Conservation (phyloP, 192 early-diverging fungal species). For the Backusella macrospora region DNA sequence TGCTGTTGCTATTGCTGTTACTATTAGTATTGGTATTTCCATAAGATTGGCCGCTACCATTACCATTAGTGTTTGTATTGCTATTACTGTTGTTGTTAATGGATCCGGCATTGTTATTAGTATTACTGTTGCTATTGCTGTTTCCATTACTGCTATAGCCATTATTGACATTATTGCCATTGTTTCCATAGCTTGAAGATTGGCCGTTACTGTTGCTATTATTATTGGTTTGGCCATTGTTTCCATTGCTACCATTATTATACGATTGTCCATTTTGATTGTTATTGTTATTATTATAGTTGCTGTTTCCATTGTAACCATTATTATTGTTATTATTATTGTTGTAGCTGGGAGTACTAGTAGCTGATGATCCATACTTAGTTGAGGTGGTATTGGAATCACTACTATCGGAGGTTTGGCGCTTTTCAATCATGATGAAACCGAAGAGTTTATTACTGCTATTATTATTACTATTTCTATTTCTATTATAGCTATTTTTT, state of each 20-base stretch:
- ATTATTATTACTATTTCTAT: background rate
- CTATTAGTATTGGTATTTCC: background rate
- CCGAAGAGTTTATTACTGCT: background rate
- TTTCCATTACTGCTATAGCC: slow-evolving; percentile 1
- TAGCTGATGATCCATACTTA: background rate
- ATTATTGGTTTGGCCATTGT: background rate
- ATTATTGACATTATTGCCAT: slow-evolving; percentile 2
- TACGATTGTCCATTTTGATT: background rate
- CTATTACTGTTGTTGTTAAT: background rate
- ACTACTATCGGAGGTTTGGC: background rate
- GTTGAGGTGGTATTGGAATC: background rate
- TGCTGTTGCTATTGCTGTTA: background rate
- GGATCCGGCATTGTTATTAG: background rate
- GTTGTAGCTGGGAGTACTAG: background rate
- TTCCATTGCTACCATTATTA: background rate
- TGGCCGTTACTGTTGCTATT: background rate
- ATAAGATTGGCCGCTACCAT: background rate
- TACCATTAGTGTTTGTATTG: background rate
- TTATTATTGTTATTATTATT: background rate
- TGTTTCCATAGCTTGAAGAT: background rate
- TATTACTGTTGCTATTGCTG: background rate
- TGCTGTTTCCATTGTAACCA: slow-evolving; percentile 5
- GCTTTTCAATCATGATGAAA: background rate
- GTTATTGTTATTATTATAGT: background rate
- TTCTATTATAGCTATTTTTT: background rate